Base-by-base conservation (phyloP, 805 yeast species). In the Yarrowia hollandica region DNA sequence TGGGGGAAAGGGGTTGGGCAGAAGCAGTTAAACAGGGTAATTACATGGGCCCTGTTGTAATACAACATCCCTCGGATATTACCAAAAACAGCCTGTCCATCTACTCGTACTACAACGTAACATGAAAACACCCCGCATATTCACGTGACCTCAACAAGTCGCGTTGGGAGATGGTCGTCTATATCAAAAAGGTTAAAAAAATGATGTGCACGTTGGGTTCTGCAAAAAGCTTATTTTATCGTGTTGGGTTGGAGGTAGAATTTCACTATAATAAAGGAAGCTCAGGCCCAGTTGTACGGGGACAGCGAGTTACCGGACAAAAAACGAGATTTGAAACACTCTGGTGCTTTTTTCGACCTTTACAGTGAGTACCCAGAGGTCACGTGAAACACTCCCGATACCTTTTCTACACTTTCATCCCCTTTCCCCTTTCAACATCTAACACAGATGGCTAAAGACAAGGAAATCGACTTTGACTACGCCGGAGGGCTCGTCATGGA, bases 61-160 rank as follows among this genome's bases (percentile, higher is more conserved):
- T n/a, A n/a, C n/a, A n/a, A n/a, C n/a, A n/a, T n/a, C n/a, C n/a
- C n/a, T n/a, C n/a, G n/a, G n/a, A n/a, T n/a, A n/a, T 26, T 12
- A 26, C 30, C 30, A 26, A 26, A 26, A 26, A 26, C 30, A 26
- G 12, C 30, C 30, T 26, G 30, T n/a, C n/a, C n/a, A n/a, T n/a
- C n/a, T n/a, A n/a, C n/a, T n/a, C n/a, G n/a, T n/a, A n/a, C n/a
- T n/a, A n/a, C 30, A 26, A 26, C 21, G 25, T 35, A 35, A 21
- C 42, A 35, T 35, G 23, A 19, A 5, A 22, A 37, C 19, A 31
- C 12, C 48, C 37, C 52, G n/a, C 52, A 19, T 37, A 44, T 44
- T 16, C 55, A 46, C 55, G 55, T 46, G 55, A 46, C 55, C 55
- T 46, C 55, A 46, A 46, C 55, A 46, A 46, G 38, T 42, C 38